Percentiles rank a stretch among this genome's conserved stretches.
phyloP scores from a whole-genome alignment of 2,329 filamentous ascomycete species.

The Fusarium sp. region DNA sequence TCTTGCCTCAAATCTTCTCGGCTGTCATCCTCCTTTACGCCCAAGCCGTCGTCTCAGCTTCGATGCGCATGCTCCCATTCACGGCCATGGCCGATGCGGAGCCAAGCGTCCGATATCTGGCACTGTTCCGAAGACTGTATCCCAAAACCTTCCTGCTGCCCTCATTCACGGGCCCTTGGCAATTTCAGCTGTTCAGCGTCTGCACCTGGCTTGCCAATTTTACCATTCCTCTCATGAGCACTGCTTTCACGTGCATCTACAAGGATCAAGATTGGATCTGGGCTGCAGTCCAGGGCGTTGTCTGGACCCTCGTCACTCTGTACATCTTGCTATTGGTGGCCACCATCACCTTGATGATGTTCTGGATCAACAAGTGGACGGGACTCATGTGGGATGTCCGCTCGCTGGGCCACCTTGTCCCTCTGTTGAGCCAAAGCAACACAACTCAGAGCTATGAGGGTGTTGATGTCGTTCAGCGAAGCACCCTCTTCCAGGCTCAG shows the following conservation, averaged over 20 bases:
- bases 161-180: conserved; percentile 68
- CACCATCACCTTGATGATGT: conserved; percentile 64
- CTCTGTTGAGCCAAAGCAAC: conserved; percentile 83
- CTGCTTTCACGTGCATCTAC: conserved; percentile 74
- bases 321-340: conserved; percentile 76
- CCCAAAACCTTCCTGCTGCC: conserved; percentile 75
- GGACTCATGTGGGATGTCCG: conserved; percentile 88
- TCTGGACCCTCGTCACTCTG: conserved; percentile 80
- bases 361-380: conserved; percentile 73
- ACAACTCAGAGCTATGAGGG: conserved; percentile 77
- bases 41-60: conserved; percentile 77
- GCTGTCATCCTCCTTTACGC: conserved; percentile 79
- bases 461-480: conserved; percentile 66
- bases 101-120: conserved; percentile 67
- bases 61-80: conserved; percentile 83
- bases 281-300: conserved; percentile 80
- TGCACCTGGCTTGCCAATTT: conserved; percentile 83
- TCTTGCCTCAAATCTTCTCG: conserved; percentile 82
- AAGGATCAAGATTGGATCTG: conserved; percentile 76
- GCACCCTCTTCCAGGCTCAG: conserved; percentile 63
- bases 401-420: conserved; percentile 83
- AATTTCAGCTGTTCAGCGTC: conserved; percentile 73
- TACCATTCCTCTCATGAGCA: conserved; percentile 83
- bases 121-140: conserved; percentile 75
- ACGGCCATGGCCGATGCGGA: conserved; percentile 76